These are phyloP conservation scores for Pythium volutum DNA, from an alignment of 352 stramenopile genomes.

Conservation along the genomic window DNA sequence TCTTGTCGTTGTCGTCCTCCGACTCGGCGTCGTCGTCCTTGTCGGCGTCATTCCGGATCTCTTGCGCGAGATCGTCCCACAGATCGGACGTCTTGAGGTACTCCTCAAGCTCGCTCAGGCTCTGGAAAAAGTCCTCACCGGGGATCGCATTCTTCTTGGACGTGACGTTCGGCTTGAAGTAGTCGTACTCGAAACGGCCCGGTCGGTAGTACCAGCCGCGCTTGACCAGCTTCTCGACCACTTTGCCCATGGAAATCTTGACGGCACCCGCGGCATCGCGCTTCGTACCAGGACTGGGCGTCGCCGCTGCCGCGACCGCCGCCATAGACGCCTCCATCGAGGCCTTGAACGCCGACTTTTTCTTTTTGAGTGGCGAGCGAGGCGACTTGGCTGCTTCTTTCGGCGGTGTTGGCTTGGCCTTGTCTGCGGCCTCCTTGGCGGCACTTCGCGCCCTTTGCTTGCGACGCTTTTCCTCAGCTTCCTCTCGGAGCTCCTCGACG, in stretches of 20 bases:
- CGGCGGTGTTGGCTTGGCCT: neutral
- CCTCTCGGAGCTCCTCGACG: slow-evolving; percentile 50
- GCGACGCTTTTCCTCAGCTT: slow-evolving; percentile 35
- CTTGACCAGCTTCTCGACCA: slow-evolving; percentile 46
- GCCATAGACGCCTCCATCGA: slow-evolving; percentile 11
- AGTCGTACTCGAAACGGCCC: slow-evolving; percentile 80
- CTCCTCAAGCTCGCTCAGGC: slow-evolving; percentile 52
- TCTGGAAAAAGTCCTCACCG: slow-evolving; percentile 80
- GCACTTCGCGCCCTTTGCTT: slow-evolving; percentile 15
- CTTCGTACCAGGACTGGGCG: slow-evolving; percentile 1
- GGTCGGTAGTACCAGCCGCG: slow-evolving; percentile 71
- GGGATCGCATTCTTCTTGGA: slow-evolving; percentile 37
- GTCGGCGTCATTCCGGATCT: slow-evolving; percentile 34
- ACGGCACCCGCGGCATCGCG: slow-evolving; percentile 6
- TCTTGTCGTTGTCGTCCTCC: neutral
- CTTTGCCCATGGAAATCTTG: slow-evolving; percentile 56
- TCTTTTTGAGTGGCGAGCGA: slow-evolving; percentile 8
- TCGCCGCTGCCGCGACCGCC: neutral
- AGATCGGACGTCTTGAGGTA: slow-evolving; percentile 63
- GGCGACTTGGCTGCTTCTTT: slow-evolving; percentile 1
- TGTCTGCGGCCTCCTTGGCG: slow-evolving; percentile 7
- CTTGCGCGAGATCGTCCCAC: slow-evolving; percentile 54
- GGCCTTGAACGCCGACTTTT: slow-evolving; percentile 10
- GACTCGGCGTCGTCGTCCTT: neutral
- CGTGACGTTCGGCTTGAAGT: slow-evolving; percentile 70